Conservation (phyloP, 768 basidiomycete genomes). For the Hygrocybe coccinea region DNA sequence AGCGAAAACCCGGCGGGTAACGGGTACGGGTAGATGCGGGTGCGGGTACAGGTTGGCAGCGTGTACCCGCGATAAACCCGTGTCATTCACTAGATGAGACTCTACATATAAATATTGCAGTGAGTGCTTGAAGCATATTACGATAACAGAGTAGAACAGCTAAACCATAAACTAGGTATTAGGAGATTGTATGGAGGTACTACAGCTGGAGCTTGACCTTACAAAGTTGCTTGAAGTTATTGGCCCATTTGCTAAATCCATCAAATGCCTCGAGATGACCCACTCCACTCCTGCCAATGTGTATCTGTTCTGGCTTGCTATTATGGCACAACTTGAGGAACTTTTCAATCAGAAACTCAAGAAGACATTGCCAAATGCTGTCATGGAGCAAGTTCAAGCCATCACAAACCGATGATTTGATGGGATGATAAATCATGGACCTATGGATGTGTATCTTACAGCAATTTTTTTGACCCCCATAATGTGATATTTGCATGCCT, state of each 20-base stretch:
- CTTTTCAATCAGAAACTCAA: not conserved
- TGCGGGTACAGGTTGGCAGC: no score
- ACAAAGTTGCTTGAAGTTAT: conserved; percentile 20
- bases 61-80: no score
- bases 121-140: not conserved
- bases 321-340: conserved; percentile 9
- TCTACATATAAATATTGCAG: conserved; percentile 2
- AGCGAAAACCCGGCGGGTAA: no score
- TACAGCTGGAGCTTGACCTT: conserved; percentile 20
- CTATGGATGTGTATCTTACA: conserved; percentile 27
- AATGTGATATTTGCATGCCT: conserved; percentile 1
- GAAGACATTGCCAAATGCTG: not conserved
- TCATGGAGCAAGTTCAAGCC: conserved; percentile 18
- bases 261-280: conserved; percentile 18
- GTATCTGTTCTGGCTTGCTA: conserved; percentile 20
- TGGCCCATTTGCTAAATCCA: conserved; percentile 16
- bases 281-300: conserved; percentile 17
- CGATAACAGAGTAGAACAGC: no score
- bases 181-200: not conserved
- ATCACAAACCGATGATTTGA: conserved; percentile 27
- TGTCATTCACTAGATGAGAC: no score
- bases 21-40: no score
- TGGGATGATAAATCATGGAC: conserved; percentile 27
- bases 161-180: not conserved
- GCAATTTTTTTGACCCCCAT: conserved; percentile 34